These are phyloP conservation scores for Suillus subluteus DNA, from an alignment of 768 basidiomycete genomes.

Conservation along the genomic window DNA sequence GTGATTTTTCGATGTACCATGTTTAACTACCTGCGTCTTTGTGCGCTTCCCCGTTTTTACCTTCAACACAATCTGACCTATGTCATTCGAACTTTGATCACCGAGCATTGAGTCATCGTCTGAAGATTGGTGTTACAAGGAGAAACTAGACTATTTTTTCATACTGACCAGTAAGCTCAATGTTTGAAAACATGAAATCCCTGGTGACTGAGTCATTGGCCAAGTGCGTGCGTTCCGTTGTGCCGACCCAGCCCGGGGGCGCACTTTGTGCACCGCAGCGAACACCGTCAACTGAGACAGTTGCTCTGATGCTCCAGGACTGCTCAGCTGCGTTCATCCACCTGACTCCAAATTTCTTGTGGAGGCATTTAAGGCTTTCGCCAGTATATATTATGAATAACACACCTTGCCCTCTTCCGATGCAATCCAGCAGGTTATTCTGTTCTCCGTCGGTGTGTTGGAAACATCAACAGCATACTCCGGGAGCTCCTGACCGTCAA, in stretches of 20 bases:
- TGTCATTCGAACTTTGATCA: conserved; percentile 8
- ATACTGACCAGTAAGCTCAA: conserved; percentile 23
- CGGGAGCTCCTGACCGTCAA: conserved; percentile 18
- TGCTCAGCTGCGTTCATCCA: conserved; percentile 17
- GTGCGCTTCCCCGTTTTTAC: conserved; percentile 7
- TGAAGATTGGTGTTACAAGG: conserved; percentile 11
- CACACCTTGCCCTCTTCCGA: conserved; percentile 28
- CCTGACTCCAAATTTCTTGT: not conserved
- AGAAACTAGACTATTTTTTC: no score
- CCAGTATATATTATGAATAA: not conserved
- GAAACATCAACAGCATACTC: conserved; percentile 18
- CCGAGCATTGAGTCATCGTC: conserved; percentile 25
- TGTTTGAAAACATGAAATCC: conserved; percentile 21
- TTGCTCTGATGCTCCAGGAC: not conserved
- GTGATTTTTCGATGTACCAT: rapidly evolving
- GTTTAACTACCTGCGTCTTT: no score
- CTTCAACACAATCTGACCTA: conserved; percentile 22
- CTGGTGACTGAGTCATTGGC: not conserved
- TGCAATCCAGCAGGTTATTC: conserved; percentile 25
- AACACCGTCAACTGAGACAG: conserved; percentile 18
- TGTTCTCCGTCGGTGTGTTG: conserved; percentile 9
- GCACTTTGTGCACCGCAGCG: rapidly evolving
- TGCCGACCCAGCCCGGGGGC: not conserved
- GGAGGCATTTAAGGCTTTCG: not conserved
- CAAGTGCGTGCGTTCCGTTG: not conserved